Conservation (phyloP, 805 yeast species). For the Kuraishia ogatae region DNA sequence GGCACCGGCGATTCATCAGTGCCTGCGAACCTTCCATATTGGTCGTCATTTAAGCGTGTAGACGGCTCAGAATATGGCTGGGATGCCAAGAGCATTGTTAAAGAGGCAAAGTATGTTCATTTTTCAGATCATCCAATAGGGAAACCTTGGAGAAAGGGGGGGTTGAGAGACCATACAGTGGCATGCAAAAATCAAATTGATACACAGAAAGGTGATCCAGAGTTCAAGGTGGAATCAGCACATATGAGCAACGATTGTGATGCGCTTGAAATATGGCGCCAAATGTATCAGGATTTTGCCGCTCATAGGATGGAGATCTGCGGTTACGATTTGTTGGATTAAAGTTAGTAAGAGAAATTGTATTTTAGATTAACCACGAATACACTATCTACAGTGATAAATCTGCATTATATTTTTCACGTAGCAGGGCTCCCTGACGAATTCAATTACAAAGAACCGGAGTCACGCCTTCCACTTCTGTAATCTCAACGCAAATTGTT, state of each 20-base stretch:
- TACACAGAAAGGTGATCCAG: slow-evolving; percentile 4
- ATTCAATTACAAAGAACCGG: too few relatives aligned
- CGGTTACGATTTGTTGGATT: neutral
- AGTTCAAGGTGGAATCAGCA: slow-evolving; percentile 12
- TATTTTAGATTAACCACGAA: neutral
- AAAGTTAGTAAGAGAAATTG: too few relatives aligned
- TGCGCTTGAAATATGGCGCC: slow-evolving; percentile 23
- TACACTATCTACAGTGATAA: too few relatives aligned
- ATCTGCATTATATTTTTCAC: too few relatives aligned
- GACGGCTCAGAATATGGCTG: slow-evolving; percentile 19
- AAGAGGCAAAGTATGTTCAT: slow-evolving; percentile 39
- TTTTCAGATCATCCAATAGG: slow-evolving; percentile 61
- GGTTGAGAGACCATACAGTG: slow-evolving; percentile 8
- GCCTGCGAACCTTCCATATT: slow-evolving; percentile 13
- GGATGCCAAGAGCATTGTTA: slow-evolving; percentile 20
- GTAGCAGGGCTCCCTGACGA: too few relatives aligned
- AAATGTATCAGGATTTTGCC: slow-evolving; percentile 16
- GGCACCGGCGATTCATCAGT: slow-evolving; percentile 19
- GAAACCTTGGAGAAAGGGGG: slow-evolving; percentile 48
- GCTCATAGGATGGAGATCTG: neutral
- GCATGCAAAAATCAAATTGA: slow-evolving; percentile 5
- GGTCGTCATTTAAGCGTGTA: slow-evolving; percentile 9
- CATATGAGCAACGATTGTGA: slow-evolving; percentile 23
- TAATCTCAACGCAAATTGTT: neutral
- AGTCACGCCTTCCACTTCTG: neutral